Base-by-base conservation (phyloP, 257 asterid species). In the Anisodus tanguticus region DNA sequence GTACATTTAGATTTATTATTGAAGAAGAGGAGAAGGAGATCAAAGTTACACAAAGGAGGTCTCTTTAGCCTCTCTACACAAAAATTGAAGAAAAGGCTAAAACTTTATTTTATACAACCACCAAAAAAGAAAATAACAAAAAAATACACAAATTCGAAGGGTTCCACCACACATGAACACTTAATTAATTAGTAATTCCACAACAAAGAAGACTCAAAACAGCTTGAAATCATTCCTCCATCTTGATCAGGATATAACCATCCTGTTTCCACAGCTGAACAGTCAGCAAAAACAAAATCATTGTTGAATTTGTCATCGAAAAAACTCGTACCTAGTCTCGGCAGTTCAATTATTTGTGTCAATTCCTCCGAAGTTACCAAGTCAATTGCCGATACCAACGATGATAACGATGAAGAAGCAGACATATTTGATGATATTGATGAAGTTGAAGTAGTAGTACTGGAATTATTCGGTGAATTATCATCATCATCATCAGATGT, bases 261-360 rank as follows among this genome's bases (percentile, higher is more conserved):
- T 76, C 90, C 94, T 69, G 54, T 39, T 17, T 91, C 95, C 22
- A 83, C 74, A 51, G 60, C 22, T 3, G 81, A 74, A 7, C 57
- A 63, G 11, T 93, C 95, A 0, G 78, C 57, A 82, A 88, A 92
- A 12, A 91, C 94, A 7, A 89, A 87, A 22, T 94, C 95, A 13
- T 60, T 85, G 82, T 87, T 86, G 84, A 84, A 63, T 31, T 90
- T 94, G 64, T 85, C 15, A 19, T 88, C 85, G 60, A 89, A 92
- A 59, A 67, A 91, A 64, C 83, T 76, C 62, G 95, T 55, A 0
- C 91, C 97, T 63, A 94, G 80, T 59, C 86, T 94, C 57, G 98
- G 98, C 85, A 94, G 76, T 90, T 92, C 98, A 3, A 92, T 92
- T 66, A 94, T 93, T 84, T 94, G 93, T 11, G 93, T 77, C 88